Percentiles rank a stretch among this genome's conserved stretches.
Evolutionary conservation across 768 basidiomycete species (phyloP).

Genomic region (Suillus clintonianus): DNA sequence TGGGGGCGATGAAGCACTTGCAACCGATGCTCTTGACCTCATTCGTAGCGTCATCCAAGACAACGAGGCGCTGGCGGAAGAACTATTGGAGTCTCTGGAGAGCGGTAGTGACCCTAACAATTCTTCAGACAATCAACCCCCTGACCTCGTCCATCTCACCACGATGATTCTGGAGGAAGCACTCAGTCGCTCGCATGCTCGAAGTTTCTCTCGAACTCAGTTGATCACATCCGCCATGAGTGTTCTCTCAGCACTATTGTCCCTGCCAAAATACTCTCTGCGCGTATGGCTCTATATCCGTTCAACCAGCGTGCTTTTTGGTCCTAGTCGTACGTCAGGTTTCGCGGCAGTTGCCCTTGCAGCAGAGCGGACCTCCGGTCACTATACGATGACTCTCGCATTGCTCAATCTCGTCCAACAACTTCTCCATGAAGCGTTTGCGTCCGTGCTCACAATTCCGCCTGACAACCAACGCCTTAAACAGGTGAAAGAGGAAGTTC

Average conservation of each 20-base stretch:
- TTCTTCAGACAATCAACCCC: constrained; percentile 45
- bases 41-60: constrained; percentile 55
- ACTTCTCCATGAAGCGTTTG: constrained; percentile 72
- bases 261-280: constrained; percentile 72
- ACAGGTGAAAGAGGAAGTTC: constrained; percentile 81
- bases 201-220: constrained; percentile 50
- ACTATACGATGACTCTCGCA: constrained; percentile 81
- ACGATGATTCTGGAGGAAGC: constrained; percentile 83
- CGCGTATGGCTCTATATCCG: constrained; percentile 89
- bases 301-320: constrained; percentile 76
- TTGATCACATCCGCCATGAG: constrained; percentile 82
- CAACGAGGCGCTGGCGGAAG: constrained; percentile 62
- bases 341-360: constrained; percentile 69
- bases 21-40: constrained; percentile 43
- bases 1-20: constrained; percentile 61
- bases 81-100: constrained; percentile 66
- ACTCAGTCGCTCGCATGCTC: constrained; percentile 51
- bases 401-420: constrained; percentile 76
- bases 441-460: constrained; percentile 47
- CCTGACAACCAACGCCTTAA: constrained; percentile 61
- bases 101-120: constrained; percentile 7
- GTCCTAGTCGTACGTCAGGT: constrained; percentile 53
- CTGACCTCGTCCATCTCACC: constrained; percentile 77
- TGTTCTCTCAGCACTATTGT: constrained; percentile 75
- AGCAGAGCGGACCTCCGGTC: constrained; percentile 67